Percentiles rank a stretch among this genome's conserved stretches.
Evolutionary conservation across 306 rosid genomes (phyloP).

Genomic region (Acacia confusa): DNA sequence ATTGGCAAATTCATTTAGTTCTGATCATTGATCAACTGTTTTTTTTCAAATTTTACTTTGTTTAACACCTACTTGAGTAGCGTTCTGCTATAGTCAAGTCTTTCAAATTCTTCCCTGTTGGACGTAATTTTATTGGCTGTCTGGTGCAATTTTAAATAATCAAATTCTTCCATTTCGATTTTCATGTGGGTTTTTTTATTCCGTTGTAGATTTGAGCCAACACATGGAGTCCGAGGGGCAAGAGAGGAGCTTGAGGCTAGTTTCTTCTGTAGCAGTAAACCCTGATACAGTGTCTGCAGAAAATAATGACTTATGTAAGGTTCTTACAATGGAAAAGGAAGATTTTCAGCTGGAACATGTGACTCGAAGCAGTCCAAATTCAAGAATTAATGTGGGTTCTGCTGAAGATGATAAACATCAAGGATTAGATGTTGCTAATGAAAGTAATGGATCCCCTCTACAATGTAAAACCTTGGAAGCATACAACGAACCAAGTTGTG

Average conservation of each 20-base stretch:
- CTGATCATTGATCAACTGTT: conserved; percentile 5
- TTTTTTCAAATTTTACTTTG: conserved; percentile 4
- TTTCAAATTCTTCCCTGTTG: conserved; percentile 12
- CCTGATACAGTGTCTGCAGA: conserved; percentile 24
- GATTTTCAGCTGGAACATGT: conserved; percentile 29
- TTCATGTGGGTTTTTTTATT: conserved; percentile 35
- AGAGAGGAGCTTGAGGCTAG: conserved; percentile 41
- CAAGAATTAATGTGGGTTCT: conserved; percentile 28
- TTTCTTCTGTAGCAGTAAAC: conserved; percentile 41
- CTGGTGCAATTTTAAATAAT: conserved; percentile 21
- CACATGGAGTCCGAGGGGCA: conserved; percentile 42
- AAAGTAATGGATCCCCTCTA: conserved; percentile 41
- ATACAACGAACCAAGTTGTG: conserved; percentile 29
- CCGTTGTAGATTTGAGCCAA: conserved; percentile 51
- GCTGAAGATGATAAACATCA: conserved; percentile 42
- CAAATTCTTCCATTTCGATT: conserved; percentile 11
- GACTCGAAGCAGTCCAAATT: conserved; percentile 37
- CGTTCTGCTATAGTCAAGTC: conserved; percentile 4
- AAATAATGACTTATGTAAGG: conserved; percentile 36
- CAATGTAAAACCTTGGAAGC: conserved; percentile 28
- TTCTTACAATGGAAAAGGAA: conserved; percentile 36
- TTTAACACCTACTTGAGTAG: background rate
- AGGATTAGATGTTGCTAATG: conserved; percentile 35
- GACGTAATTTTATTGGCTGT: conserved; percentile 18
- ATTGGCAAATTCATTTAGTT: background rate